These are phyloP conservation scores for Botrytis galanthina DNA, from an alignment of 2,329 filamentous ascomycete genomes.

Conservation along the genomic window DNA sequence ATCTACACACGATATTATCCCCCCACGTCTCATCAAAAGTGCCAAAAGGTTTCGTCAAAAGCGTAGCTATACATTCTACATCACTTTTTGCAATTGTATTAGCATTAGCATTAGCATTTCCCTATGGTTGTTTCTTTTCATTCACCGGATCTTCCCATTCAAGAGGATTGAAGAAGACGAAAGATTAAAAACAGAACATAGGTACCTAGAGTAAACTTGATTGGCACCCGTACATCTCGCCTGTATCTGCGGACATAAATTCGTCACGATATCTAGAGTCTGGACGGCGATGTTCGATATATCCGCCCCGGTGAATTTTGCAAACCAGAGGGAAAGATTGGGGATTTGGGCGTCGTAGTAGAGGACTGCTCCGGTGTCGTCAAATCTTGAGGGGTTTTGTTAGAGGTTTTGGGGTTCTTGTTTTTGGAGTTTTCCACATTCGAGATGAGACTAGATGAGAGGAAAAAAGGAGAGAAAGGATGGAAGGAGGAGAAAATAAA, in stretches of 20 bases:
- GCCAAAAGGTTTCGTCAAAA: conserved; percentile 38
- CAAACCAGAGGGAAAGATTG: conserved; percentile 41
- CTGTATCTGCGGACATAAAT: conserved; percentile 38
- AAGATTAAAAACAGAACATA: background rate
- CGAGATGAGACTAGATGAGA: too few relatives aligned
- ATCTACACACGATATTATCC: conserved; percentile 45
- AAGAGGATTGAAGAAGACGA: background rate
- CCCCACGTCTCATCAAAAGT: conserved; percentile 46
- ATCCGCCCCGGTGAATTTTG: background rate
- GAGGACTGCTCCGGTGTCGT: conserved; percentile 43
- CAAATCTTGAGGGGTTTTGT: conserved; percentile 37
- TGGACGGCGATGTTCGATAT: background rate
- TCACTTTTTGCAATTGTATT: background rate
- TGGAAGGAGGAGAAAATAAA: too few relatives aligned
- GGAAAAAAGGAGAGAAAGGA: too few relatives aligned
- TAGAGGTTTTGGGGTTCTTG: too few relatives aligned
- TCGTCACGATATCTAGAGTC: conserved; percentile 24
- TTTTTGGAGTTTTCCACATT: too few relatives aligned
- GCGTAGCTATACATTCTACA: background rate
- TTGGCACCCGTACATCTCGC: conserved; percentile 22
- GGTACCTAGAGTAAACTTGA: background rate
- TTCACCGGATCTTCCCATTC: background rate
- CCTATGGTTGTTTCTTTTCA: background rate
- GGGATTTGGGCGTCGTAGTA: conserved; percentile 47
- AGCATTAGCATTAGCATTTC: background rate